Evolutionary conservation across 805 yeast species (phyloP).

Genomic region (Wickerhamiella australiensis): DNA sequence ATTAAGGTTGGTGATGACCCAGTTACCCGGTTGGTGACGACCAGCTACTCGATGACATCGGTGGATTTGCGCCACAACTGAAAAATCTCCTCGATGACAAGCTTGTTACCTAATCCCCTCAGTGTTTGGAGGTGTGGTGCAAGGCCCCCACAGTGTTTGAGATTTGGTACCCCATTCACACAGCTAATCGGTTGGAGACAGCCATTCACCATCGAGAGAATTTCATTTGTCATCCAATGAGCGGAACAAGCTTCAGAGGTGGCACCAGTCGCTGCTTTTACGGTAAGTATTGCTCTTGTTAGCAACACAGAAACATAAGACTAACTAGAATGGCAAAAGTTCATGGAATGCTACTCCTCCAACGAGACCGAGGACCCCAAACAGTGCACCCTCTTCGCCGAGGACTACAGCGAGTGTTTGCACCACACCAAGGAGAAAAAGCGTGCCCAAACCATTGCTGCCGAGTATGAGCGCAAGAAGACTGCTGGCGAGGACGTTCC

Average conservation of each 20-base stretch:
- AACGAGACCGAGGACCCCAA: conserved; percentile 28
- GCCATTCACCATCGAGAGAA: not conserved
- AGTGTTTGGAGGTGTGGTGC: too few species aligned
- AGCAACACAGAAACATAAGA: not conserved
- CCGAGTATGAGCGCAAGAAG: conserved; percentile 22
- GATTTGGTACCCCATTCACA: too few species aligned
- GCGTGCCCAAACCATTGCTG: conserved; percentile 24
- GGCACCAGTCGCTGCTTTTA: conserved; percentile 38
- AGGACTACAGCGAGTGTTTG: conserved; percentile 40
- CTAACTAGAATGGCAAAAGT: conserved; percentile 33
- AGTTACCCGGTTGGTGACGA: too few species aligned
- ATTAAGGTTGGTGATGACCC: too few species aligned
- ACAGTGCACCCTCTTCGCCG: conserved; percentile 34
- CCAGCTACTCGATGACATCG: too few species aligned
- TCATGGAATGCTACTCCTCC: conserved; percentile 37
- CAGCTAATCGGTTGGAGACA: conserved; percentile 7
- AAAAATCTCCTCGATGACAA: too few species aligned
- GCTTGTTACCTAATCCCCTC: too few species aligned
- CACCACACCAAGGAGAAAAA: conserved; percentile 35
- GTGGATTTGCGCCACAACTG: too few species aligned
- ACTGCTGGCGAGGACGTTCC: conserved; percentile 23
- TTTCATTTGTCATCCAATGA: conserved; percentile 16
- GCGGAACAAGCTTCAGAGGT: conserved; percentile 26
- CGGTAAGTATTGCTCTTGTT: conserved; percentile 24
- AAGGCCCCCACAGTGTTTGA: too few species aligned